Evolutionary conservation across 2,329 filamentous ascomycete species (phyloP).

Genomic region (Colletotrichum graminicola): DNA sequence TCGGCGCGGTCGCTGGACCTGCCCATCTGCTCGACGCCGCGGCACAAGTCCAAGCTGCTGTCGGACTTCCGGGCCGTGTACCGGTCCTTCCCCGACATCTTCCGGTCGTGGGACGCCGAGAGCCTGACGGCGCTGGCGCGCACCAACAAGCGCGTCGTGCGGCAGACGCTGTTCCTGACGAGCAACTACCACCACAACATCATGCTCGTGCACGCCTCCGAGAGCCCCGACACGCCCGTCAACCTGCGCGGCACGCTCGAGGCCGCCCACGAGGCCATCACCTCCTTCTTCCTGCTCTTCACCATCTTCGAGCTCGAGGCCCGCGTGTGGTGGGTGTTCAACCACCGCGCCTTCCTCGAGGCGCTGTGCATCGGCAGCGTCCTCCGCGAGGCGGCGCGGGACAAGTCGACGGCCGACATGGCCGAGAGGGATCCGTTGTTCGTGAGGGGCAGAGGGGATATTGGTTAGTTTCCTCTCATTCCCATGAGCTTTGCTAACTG

Average conservation of each 20-base stretch:
- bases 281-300: constrained; percentile 80
- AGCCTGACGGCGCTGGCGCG: constrained; percentile 68
- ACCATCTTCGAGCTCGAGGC: constrained; percentile 77
- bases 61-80: constrained; percentile 78
- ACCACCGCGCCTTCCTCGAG: constrained; percentile 84
- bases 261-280: constrained; percentile 80
- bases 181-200: constrained; percentile 87
- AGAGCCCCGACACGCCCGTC: constrained; percentile 72
- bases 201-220: constrained; percentile 81
- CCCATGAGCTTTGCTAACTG: constrained; percentile 9
- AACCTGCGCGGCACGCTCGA: constrained; percentile 79
- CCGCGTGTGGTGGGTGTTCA: constrained; percentile 87
- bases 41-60: constrained; percentile 78
- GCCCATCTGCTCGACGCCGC: constrained; percentile 75
- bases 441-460: constrained; percentile 70
- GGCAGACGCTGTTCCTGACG: constrained; percentile 83
- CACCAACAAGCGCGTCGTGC: constrained; percentile 73
- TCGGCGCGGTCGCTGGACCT: constrained; percentile 79
- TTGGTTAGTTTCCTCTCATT: constrained; percentile 61
- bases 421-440: constrained; percentile 68
- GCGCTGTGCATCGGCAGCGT: constrained; percentile 76
- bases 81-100: constrained; percentile 77
- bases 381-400: constrained; percentile 63
- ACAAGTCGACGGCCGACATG: constrained; percentile 60
- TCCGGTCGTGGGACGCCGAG: constrained; percentile 75